Conservation (phyloP, 139 green algal species). For the Astrephomene gubernaculifera region DNA sequence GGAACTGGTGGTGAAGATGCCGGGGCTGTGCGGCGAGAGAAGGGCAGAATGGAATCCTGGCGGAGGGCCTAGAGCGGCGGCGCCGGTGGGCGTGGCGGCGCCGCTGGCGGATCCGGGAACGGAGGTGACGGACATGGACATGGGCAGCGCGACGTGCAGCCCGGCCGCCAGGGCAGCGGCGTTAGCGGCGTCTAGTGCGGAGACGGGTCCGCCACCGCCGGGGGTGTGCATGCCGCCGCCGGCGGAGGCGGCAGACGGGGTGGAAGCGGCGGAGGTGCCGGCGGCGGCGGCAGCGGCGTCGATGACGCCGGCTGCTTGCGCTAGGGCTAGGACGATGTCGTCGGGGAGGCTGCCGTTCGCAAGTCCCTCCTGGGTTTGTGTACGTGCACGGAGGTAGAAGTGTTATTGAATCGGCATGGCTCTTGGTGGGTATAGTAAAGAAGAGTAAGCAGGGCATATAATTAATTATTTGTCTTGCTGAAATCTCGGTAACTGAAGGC, state of each 20-base stretch:
- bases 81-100: not conserved
- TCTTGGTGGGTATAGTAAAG: no score
- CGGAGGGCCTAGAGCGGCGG: not conserved
- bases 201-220: not conserved
- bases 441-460: no score
- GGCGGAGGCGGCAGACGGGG: no score
- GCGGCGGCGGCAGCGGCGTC: not conserved
- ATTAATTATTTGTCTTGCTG: no score
- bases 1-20: not conserved
- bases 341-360: not conserved
- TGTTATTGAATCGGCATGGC: no score
- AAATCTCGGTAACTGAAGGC: no score
- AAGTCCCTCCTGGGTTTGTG: not conserved
- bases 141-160: not conserved
- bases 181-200: not conserved
- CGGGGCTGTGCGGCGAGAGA: not conserved
- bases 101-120: not conserved
- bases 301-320: conserved; percentile 20
- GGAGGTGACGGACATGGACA: not conserved
- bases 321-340: conserved; percentile 19
- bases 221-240: no score
- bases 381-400: no score
- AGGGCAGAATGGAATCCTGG: not conserved
- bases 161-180: no score
- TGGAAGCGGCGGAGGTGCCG: no score